phyloP scores from a whole-genome alignment of 208 protist genomes.

The Angomonas deanei region DNA sequence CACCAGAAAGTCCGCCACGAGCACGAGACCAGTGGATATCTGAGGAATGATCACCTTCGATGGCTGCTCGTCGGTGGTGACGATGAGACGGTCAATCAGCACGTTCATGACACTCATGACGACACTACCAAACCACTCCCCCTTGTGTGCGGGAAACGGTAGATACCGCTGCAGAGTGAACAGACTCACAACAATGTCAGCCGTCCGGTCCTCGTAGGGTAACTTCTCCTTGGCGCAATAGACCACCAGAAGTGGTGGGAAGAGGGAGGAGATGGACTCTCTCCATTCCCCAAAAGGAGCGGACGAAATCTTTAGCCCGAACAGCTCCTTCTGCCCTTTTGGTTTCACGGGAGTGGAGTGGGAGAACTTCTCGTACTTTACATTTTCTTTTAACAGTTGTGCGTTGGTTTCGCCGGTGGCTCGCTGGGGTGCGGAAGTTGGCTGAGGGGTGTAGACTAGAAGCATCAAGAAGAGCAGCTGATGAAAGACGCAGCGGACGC shows the following conservation, averaged over 20 bases:
- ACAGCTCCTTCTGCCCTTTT: background rate
- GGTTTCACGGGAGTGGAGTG: background rate
- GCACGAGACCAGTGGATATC: background rate
- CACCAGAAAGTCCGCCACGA: background rate
- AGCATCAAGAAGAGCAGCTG: slow-evolving; percentile 6
- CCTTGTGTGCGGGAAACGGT: background rate
- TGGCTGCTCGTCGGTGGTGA: background rate
- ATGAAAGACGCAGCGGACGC: background rate
- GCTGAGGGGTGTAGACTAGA: background rate
- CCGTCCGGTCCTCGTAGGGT: background rate
- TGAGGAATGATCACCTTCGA: background rate
- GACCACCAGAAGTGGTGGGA: background rate
- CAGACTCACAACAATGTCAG: background rate
- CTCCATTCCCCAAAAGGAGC: slow-evolving; percentile 2
- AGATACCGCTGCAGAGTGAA: background rate
- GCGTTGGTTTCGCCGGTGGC: background rate
- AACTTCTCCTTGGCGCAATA: background rate
- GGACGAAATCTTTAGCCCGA: background rate
- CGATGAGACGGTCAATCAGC: background rate
- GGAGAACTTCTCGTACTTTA: background rate
- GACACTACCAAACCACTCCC: slow-evolving; percentile 7
- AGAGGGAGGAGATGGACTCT: background rate
- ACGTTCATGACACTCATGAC: slow-evolving; percentile 4
- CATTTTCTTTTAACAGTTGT: background rate
- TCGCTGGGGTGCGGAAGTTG: background rate